Conservation (phyloP, 2,329 filamentous ascomycete species). For the Aspergillus amoenus region DNA sequence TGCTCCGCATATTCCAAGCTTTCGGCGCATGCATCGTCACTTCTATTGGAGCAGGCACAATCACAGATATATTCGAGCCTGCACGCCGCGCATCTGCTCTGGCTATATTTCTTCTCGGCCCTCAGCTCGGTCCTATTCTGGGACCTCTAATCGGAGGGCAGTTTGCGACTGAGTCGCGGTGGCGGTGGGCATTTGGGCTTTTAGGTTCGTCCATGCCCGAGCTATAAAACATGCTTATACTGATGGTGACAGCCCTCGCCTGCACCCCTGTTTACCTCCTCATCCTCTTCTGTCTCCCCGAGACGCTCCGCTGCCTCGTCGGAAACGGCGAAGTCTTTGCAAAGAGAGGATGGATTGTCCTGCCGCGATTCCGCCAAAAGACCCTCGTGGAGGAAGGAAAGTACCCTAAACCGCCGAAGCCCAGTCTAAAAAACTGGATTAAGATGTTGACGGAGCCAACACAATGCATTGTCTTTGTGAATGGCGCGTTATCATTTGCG, state of each 20-base stretch:
- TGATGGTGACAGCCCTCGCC: slow-evolving; percentile 15
- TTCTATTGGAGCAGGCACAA: slow-evolving; percentile 46
- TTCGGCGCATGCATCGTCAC: slow-evolving; percentile 46
- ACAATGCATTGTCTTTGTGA: slow-evolving; percentile 34
- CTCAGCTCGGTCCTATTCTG: slow-evolving; percentile 46
- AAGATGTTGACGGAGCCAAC: slow-evolving; percentile 33
- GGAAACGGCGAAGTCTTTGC: slow-evolving; percentile 38
- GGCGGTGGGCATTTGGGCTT: slow-evolving; percentile 50
- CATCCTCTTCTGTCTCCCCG: slow-evolving; percentile 44
- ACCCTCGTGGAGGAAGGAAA: slow-evolving; percentile 22
- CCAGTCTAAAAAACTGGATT: slow-evolving; percentile 28
- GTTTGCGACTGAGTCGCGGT: slow-evolving; percentile 34
- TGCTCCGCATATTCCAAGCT: slow-evolving; percentile 44
- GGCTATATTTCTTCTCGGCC: slow-evolving; percentile 45
- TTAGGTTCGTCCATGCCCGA: slow-evolving; percentile 19
- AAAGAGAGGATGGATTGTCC: slow-evolving; percentile 15
- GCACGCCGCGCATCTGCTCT: slow-evolving; percentile 42
- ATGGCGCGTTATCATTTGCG: slow-evolving; percentile 28
- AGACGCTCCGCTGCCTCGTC: slow-evolving; percentile 47
- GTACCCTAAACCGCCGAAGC: slow-evolving; percentile 27
- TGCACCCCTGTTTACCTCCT: slow-evolving; percentile 27
- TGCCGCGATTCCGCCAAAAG: slow-evolving; percentile 22
- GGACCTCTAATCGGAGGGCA: slow-evolving; percentile 46
- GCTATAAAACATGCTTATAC: too few species aligned
- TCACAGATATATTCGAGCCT: slow-evolving; percentile 41